Conservation (phyloP, 345 rosid species). For the Combretum micranthum region DNA sequence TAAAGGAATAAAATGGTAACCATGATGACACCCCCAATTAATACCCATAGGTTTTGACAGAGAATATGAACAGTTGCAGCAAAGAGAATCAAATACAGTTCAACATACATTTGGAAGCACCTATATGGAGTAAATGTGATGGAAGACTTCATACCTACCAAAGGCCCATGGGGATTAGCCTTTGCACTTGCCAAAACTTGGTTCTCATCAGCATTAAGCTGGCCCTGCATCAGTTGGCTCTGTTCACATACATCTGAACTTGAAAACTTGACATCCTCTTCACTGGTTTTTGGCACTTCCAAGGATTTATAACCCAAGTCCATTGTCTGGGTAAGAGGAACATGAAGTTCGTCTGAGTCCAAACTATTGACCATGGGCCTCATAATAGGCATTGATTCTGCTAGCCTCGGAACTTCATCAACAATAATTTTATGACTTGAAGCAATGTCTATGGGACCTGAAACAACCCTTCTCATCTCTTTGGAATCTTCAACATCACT, state of each 20-base stretch:
- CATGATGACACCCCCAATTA: not conserved
- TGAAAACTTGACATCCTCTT: slow-evolving; percentile 24
- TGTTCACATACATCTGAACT: slow-evolving; percentile 23
- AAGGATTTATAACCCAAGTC: slow-evolving; percentile 32
- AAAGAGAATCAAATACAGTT: slow-evolving; percentile 1
- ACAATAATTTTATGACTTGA: slow-evolving; percentile 16
- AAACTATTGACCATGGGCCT: slow-evolving; percentile 23
- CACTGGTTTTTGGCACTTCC: slow-evolving; percentile 28
- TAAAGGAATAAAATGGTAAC: not conserved
- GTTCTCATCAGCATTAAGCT: slow-evolving; percentile 18
- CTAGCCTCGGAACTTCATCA: slow-evolving; percentile 31
- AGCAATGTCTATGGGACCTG: slow-evolving; percentile 45
- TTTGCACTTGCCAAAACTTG: slow-evolving; percentile 25
- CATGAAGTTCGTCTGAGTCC: slow-evolving; percentile 14
- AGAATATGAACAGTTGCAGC: not conserved
- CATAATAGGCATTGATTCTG: slow-evolving; percentile 65
- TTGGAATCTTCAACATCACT: slow-evolving; percentile 19
- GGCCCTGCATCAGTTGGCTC: slow-evolving; percentile 17
- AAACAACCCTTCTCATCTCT: slow-evolving; percentile 21
- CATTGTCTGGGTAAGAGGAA: slow-evolving; percentile 57
- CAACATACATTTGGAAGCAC: slow-evolving; percentile 1
- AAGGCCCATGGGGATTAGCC: slow-evolving; percentile 32
- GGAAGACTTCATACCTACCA: slow-evolving; percentile 49
- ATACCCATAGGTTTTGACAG: not conserved
- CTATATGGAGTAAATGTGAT: not conserved